Evolutionary conservation across 2,329 filamentous ascomycete genomes (phyloP), one percentile per base, ranked within the genome.

Genomic region (Aureobasidium sp.): DNA sequence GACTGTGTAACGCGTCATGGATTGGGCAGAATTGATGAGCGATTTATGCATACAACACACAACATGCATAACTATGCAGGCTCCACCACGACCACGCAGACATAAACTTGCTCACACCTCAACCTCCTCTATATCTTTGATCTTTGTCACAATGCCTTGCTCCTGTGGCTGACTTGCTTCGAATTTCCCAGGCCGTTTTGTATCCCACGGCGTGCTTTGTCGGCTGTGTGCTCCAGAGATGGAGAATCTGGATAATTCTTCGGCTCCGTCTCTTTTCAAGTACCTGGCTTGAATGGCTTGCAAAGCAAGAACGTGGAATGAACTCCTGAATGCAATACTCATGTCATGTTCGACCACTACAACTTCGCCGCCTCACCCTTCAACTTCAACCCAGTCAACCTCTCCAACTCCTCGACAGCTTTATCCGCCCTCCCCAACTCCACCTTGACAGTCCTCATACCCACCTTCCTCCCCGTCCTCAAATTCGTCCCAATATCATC

Each of bases 401-500:
- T 76, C 74, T 97, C 93, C 61, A 97, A 74, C 72, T 91, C 84
- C 65, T 83, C 85, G 0, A 97, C 92, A 0, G 93, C 92, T 70
- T 92, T 85, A 70, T 83, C 88, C 1, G 88, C 84, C 71, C 81
- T 84, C 1, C 92, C 92, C 29, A 97, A 75, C 9, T 82, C 78
- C 1, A 97, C 94, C 74, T 93, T 96, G 65, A 97, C 81, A 0
- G 93, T 97, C 60, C 80, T 75, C 72, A 97, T 86, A 0, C 93
- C 93, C 23, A 85, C 77, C 51, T 80, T 80, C 73, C 80, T 88
- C 0, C 85, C 94, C 46, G 81, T 86, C 77, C 92, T 94, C 61
- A 97, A 73, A 71, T 99, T 99, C 74, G 92, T 86, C 1, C 94
- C 94, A 71, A 99, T 96, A 68, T 96, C 92, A 71, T 96, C 94